phyloP scores from a whole-genome alignment of 2,329 filamentous ascomycete genomes.

The Trichoderma citrinoviride region DNA sequence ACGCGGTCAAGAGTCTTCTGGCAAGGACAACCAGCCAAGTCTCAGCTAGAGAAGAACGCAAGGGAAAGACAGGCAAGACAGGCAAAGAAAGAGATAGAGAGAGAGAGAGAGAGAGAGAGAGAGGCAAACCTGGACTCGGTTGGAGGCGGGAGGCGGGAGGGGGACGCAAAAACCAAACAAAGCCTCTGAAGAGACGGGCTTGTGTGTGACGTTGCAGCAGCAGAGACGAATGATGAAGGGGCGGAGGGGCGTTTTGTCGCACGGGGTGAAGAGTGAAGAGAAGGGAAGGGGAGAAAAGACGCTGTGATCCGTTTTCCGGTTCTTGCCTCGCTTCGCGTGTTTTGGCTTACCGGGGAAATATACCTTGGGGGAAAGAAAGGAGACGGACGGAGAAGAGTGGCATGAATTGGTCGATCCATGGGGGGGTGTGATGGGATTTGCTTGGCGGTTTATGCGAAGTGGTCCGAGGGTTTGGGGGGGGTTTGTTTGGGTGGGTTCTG shows the following conservation, averaged over 20 bases:
- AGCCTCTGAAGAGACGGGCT: too few relatives aligned
- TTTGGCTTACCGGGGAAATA: constrained; percentile 13
- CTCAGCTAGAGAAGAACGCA: not conserved
- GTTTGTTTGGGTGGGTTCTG: too few relatives aligned
- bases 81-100: not conserved
- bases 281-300: not conserved
- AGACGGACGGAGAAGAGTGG: not conserved
- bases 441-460: too few relatives aligned
- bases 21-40: too few relatives aligned
- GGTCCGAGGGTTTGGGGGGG: too few relatives aligned
- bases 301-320: constrained; percentile 7
- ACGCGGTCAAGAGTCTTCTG: not conserved
- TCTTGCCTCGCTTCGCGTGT: constrained; percentile 17
- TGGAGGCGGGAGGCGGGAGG: too few relatives aligned
- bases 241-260: too few relatives aligned
- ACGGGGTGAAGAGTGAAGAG: not conserved
- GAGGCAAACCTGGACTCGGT: not conserved
- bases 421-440: too few relatives aligned
- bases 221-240: not conserved
- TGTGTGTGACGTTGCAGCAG: not conserved
- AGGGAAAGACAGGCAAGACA: not conserved
- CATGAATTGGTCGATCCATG: too few relatives aligned
- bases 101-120: not conserved
- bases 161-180: too few relatives aligned
- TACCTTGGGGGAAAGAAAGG: not conserved